Percentiles rank a stretch among this genome's conserved stretches.
phyloP scores from a whole-genome alignment of 805 yeast genomes.

The Debaryomyces castellii region DNA sequence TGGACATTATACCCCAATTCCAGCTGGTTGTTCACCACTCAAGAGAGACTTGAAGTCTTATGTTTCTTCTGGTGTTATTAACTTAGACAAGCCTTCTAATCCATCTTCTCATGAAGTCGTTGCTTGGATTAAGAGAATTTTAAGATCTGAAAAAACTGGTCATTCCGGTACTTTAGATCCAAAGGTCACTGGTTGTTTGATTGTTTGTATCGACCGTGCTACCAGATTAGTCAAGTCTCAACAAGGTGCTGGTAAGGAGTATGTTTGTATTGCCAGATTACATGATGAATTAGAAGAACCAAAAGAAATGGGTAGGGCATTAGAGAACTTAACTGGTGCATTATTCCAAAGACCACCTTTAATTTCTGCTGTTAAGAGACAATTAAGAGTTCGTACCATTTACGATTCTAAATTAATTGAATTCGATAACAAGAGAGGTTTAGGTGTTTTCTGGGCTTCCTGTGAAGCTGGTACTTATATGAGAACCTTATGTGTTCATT shows the following conservation, averaged over 20 bases:
- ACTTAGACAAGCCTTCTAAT: constrained; percentile 96
- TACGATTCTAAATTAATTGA: constrained; percentile 95
- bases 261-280: constrained; percentile 94
- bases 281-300: constrained; percentile 92
- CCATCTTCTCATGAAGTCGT: constrained; percentile 99
- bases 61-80: constrained; percentile 92
- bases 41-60: constrained; percentile 91
- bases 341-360: constrained; percentile 98
- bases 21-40: constrained; percentile 91
- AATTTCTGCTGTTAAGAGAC: constrained; percentile 98
- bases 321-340: constrained; percentile 97
- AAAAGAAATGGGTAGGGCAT: constrained; percentile 79
- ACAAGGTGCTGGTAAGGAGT: constrained; percentile 99
- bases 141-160: constrained; percentile 96
- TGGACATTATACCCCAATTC: constrained; percentile 97
- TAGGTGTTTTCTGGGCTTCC: constrained; percentile 99
- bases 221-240: constrained; percentile 97
- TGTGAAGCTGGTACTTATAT: constrained; percentile 99
- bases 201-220: constrained; percentile 97
- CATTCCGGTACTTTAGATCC: constrained; percentile 99
- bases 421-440: constrained; percentile 93
- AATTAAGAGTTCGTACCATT: constrained; percentile 95
- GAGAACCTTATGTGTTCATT: constrained; percentile 98
- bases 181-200: constrained; percentile 96
- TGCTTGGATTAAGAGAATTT: constrained; percentile 96